Evolutionary conservation across 2,329 filamentous ascomycete genomes (phyloP).

Genomic region (Fusarium anthophilum): DNA sequence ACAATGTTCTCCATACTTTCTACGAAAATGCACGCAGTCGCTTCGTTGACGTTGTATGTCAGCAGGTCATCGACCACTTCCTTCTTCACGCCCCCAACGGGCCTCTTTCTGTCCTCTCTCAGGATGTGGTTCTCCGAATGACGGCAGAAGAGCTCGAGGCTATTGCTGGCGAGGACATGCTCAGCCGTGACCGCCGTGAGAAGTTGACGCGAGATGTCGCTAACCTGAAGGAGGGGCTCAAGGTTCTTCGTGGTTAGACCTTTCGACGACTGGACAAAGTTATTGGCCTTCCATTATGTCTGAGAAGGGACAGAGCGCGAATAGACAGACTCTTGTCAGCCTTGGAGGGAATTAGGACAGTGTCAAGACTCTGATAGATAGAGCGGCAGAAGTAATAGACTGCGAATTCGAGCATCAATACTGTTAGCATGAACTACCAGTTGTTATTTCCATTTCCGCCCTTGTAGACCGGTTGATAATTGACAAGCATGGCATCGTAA

Average conservation of each 20-base stretch:
- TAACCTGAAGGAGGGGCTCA: constrained; percentile 52
- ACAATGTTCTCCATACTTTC: too few relatives aligned
- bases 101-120: too few relatives aligned
- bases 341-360: too few relatives aligned
- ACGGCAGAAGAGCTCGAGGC: constrained; percentile 61
- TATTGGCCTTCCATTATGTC: neutral
- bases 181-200: constrained; percentile 51
- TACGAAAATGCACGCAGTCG: too few relatives aligned
- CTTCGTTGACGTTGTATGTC: too few relatives aligned
- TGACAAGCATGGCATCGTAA: accelerated
- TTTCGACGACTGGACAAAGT: neutral
- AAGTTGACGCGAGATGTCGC: constrained; percentile 57
- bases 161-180: constrained; percentile 67
- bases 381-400: neutral
- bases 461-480: neutral
- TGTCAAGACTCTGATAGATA: neutral
- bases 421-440: accelerated
- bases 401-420: neutral
- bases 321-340: too few relatives aligned
- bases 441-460: accelerated
- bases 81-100: too few relatives aligned
- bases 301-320: too few relatives aligned
- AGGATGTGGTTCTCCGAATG: too few relatives aligned
- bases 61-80: too few relatives aligned
- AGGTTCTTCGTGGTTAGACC: constrained; percentile 34